Conservation (phyloP, 202 grass and related monocot species). For the Dendrocalamus latiflorus region DNA sequence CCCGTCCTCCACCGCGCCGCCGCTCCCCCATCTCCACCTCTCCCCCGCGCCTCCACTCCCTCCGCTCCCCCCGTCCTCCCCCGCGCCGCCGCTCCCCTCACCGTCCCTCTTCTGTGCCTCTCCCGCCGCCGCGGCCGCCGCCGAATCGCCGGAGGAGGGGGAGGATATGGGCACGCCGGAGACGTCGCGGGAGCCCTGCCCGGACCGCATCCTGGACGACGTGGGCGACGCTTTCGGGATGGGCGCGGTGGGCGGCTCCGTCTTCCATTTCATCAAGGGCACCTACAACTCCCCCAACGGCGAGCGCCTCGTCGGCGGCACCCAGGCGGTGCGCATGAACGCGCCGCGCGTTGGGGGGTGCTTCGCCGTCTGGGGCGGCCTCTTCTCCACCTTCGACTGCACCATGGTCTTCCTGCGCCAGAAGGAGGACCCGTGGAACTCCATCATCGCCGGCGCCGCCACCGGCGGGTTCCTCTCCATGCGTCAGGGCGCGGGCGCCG, state of each 20-base stretch:
- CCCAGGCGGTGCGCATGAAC: conserved; percentile 69
- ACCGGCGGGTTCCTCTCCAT: conserved; percentile 86
- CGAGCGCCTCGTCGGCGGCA: conserved; percentile 46
- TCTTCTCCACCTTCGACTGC: conserved; percentile 98
- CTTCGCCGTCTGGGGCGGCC: conserved; percentile 98
- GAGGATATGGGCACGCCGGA: conserved; percentile 47
- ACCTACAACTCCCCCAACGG: conserved; percentile 64
- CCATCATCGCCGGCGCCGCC: conserved; percentile 89
- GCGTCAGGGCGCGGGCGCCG: conserved; percentile 62
- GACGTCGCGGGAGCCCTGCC: conserved; percentile 69
- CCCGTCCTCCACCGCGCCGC: too few species aligned
- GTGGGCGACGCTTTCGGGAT: conserved; percentile 53
- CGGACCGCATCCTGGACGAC: conserved; percentile 73
- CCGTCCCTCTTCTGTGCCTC: too few species aligned
- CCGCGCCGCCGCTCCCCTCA: too few species aligned
- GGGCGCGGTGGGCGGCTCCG: conserved; percentile 62
- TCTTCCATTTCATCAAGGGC: conserved; percentile 57
- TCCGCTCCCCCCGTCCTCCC: too few species aligned
- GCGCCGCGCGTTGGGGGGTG: conserved; percentile 79
- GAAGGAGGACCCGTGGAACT: conserved; percentile 99
- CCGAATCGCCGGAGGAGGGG: conserved; percentile 26
- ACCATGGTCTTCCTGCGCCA: conserved; percentile 87
- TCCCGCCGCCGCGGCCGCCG: neutral
- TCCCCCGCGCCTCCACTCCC: too few species aligned
- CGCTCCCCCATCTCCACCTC: too few species aligned